Conservation (phyloP, 192 early-diverging fungal species). For the Coemansia pectinata region DNA sequence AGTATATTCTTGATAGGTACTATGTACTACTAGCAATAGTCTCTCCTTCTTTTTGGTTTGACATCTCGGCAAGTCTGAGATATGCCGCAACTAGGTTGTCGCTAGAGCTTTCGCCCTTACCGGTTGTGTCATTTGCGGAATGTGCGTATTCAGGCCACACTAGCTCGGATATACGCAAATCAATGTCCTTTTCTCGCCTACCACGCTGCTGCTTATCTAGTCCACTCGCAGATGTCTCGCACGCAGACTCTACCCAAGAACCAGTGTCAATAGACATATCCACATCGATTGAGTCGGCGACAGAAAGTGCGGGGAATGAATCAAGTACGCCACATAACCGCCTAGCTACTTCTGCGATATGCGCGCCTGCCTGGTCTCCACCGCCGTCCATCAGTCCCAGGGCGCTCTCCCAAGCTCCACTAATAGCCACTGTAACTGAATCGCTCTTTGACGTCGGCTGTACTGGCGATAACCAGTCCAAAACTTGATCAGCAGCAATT, state of each 20-base stretch:
- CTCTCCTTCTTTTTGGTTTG: background rate
- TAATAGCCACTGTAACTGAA: background rate
- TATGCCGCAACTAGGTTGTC: slow-evolving; percentile 34
- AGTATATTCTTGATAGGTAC: background rate
- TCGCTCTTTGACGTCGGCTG: background rate
- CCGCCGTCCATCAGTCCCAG: slow-evolving; percentile 38
- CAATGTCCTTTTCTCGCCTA: slow-evolving; percentile 2
- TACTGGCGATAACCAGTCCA: slow-evolving; percentile 17
- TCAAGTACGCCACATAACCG: slow-evolving; percentile 25
- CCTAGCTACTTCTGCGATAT: slow-evolving; percentile 38
- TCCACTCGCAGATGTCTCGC: background rate
- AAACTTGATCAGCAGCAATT: slow-evolving; percentile 17
- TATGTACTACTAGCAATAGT: background rate
- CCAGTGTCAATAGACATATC: background rate
- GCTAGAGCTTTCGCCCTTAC: background rate
- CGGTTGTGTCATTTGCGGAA: background rate
- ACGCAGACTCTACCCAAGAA: background rate
- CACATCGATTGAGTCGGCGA: background rate
- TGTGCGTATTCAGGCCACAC: slow-evolving; percentile 10
- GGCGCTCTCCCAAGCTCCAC: slow-evolving; percentile 31
- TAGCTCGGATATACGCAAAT: background rate
- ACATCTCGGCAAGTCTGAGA: slow-evolving; percentile 14
- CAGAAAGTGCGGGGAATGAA: background rate
- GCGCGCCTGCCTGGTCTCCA: background rate
- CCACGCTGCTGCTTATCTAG: background rate